A percentile compares a stretch with the other conserved stretches of the same genome.
These are phyloP conservation scores for Colletotrichum viniferum DNA, from an alignment of 2,329 filamentous ascomycete species.

Conservation along the genomic window DNA sequence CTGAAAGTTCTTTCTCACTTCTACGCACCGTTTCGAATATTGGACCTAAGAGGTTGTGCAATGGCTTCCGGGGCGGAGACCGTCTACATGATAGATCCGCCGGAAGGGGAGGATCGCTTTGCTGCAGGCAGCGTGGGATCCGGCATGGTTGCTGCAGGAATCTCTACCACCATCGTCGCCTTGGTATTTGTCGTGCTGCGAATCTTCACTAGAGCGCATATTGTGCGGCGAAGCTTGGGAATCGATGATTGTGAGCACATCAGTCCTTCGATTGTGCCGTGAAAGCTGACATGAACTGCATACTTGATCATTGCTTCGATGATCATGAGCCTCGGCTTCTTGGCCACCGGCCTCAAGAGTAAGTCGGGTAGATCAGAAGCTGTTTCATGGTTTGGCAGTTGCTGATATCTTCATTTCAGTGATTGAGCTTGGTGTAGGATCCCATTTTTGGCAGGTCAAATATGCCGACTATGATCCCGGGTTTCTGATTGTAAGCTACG, in stretches of 20 bases:
- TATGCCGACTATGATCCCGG: background rate
- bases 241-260: background rate
- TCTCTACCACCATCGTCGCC: background rate
- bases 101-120: background rate
- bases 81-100: background rate
- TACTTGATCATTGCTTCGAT: background rate
- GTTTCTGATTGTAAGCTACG: background rate
- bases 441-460: background rate
- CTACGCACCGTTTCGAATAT: background rate
- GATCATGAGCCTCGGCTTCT: background rate
- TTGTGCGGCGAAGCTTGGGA: background rate
- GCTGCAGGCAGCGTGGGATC: background rate
- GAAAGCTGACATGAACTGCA: background rate
- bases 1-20: background rate
- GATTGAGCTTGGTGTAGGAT: background rate
- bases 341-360: background rate
- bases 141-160: background rate
- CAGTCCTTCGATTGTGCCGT: no score
- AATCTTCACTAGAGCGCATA: background rate
- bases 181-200: background rate
- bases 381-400: rapidly evolving
- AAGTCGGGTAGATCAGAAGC: rapidly evolving
- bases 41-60: background rate
- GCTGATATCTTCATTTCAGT: background rate
- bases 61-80: background rate